A percentile compares a stretch with the other conserved stretches of the same genome.
These are phyloP conservation scores for Cokeromyces recurvatus DNA, from an alignment of 371 early-diverging fungal species.

Conservation along the genomic window DNA sequence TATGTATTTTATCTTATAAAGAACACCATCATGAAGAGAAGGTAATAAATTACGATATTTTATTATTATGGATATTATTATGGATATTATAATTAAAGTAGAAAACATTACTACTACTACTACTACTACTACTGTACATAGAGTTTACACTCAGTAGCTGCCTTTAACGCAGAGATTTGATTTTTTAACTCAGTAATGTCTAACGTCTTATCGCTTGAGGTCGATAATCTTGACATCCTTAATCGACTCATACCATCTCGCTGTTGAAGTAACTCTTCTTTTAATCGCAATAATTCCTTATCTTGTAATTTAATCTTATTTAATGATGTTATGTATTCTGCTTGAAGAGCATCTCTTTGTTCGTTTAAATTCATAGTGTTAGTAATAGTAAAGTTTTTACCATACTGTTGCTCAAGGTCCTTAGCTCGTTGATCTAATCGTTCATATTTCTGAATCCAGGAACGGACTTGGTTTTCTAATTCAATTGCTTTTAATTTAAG, in stretches of 20 bases:
- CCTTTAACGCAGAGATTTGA: conserved; percentile 49
- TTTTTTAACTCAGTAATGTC: conserved; percentile 45
- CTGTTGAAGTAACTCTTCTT: conserved; percentile 56
- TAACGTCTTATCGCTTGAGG: conserved; percentile 14
- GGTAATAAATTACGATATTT: too few species aligned
- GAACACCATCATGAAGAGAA: too few species aligned
- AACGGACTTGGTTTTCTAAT: conserved; percentile 61
- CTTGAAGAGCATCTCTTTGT: conserved; percentile 43
- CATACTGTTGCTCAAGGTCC: conserved; percentile 41
- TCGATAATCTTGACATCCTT: conserved; percentile 30
- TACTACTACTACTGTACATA: conserved; percentile 21
- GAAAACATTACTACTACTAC: too few species aligned
- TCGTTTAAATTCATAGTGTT: conserved; percentile 51
- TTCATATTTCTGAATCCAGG: conserved; percentile 73
- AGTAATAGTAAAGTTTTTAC: conserved; percentile 32
- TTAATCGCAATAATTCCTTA: conserved; percentile 53
- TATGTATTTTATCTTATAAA: too few species aligned
- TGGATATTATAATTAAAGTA: not conserved
- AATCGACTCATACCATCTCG: conserved; percentile 74
- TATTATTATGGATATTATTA: not conserved
- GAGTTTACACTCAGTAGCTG: conserved; percentile 23
- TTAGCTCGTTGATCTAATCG: conserved; percentile 48
- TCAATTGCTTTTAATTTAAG: conserved; percentile 52
- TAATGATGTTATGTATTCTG: conserved; percentile 35
- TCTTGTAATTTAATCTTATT: conserved; percentile 60